Percentiles rank a stretch among this genome's conserved stretches.
phyloP scores from a whole-genome alignment of 129 eudicot species.

The Solidago caesia region DNA sequence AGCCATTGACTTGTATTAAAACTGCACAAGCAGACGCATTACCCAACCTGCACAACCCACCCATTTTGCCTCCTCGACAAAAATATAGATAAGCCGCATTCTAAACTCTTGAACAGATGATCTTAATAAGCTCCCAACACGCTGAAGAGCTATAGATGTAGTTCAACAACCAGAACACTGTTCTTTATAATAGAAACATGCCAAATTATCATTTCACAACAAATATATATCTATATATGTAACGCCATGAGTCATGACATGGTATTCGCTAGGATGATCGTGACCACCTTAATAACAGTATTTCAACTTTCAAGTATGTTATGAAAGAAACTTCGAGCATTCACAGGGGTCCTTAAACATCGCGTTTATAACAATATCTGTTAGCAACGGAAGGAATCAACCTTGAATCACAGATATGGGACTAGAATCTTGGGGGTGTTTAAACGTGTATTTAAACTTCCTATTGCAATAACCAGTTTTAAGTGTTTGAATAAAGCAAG shows the following conservation, averaged over 20 bases:
- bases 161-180: not conserved
- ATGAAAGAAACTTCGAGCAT: not conserved
- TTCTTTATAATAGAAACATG: not conserved
- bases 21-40: not conserved
- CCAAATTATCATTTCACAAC: not conserved
- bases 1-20: not conserved
- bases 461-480: not conserved
- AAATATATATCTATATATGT: not conserved
- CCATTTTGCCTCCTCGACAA: not conserved
- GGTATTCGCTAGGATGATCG: not conserved
- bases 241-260: not conserved
- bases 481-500: not conserved
- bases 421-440: not conserved
- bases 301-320: not conserved
- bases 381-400: not conserved
- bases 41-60: constrained; percentile 4
- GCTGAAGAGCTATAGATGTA: not conserved
- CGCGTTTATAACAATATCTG: too few species aligned
- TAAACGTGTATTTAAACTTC: not conserved
- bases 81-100: not conserved
- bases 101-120: not conserved
- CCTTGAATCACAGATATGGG: too few species aligned
- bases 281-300: not conserved
- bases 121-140: not conserved
- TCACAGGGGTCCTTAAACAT: not conserved